phyloP scores from a whole-genome alignment of 768 basidiomycete genomes.

The Auricularia sp. region DNA sequence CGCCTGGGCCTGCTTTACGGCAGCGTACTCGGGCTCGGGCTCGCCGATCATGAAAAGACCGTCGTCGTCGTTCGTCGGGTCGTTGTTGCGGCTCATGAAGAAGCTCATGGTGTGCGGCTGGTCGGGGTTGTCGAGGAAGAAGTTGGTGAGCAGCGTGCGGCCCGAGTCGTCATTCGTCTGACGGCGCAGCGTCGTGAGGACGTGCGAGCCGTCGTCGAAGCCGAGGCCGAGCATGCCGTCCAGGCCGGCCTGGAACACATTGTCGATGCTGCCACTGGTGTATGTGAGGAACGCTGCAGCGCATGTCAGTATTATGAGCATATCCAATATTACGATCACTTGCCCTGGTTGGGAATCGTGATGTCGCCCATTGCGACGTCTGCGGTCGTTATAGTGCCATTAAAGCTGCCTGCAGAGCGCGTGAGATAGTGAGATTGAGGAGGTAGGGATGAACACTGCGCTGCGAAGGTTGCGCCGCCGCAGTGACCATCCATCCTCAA shows the following conservation, averaged over 20 bases:
- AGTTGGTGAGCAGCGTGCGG: slow-evolving; percentile 5
- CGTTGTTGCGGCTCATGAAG: slow-evolving; percentile 15
- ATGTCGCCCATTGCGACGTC: background rate
- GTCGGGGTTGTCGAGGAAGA: slow-evolving; percentile 15
- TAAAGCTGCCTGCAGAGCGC: background rate
- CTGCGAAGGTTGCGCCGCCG: no score
- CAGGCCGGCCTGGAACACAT: background rate
- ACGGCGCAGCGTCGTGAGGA: background rate
- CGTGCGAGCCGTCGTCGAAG: slow-evolving; percentile 1
- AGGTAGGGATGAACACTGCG: background rate
- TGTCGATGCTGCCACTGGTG: background rate
- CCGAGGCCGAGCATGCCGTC: slow-evolving; percentile 1
- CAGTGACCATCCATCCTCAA: background rate
- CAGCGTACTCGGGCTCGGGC: slow-evolving; percentile 8
- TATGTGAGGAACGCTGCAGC: background rate
- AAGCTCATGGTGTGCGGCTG: slow-evolving; percentile 18
- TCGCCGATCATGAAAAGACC: slow-evolving; percentile 20
- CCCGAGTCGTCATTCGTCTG: background rate
- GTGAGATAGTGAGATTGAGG: background rate
- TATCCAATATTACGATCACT: background rate
- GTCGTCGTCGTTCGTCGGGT: slow-evolving; percentile 13
- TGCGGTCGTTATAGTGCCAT: background rate
- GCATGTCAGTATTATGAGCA: background rate
- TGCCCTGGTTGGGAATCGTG: background rate
- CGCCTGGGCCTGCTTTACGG: slow-evolving; percentile 10